A percentile compares a stretch with the other conserved stretches of the same genome.
phyloP scores from a whole-genome alignment of 371 early-diverging fungal species.

The Dichotomocladium elegans region DNA sequence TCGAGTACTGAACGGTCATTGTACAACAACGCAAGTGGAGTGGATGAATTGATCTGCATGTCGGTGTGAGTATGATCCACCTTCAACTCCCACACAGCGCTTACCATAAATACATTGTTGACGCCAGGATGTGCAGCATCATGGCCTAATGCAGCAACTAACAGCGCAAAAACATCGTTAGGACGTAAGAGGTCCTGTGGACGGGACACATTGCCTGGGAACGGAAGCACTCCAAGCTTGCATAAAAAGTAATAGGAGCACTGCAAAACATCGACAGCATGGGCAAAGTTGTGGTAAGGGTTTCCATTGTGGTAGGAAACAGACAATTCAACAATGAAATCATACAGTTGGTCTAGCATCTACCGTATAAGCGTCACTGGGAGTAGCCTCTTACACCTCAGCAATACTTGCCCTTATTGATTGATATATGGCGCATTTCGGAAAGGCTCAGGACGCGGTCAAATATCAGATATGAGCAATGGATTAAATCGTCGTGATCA shows the following conservation, averaged over 20 bases:
- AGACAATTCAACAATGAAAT: slow-evolving; percentile 57
- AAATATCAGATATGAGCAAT: slow-evolving; percentile 63
- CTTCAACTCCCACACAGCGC: not conserved
- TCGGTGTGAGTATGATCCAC: not conserved
- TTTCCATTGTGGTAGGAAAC: slow-evolving; percentile 69
- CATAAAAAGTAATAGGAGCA: slow-evolving; percentile 69
- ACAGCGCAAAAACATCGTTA: slow-evolving; percentile 64
- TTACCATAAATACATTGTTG: slow-evolving; percentile 75
- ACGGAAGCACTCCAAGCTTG: slow-evolving; percentile 48
- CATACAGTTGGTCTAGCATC: slow-evolving; percentile 51
- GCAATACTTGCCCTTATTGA: slow-evolving; percentile 47
- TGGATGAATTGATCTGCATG: slow-evolving; percentile 58
- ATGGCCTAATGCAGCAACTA: slow-evolving; percentile 78
- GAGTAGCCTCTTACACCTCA: not conserved
- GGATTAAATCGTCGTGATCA: slow-evolving; percentile 58
- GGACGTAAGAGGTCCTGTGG: slow-evolving; percentile 49
- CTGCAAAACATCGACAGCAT: slow-evolving; percentile 87
- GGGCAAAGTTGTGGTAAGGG: slow-evolving; percentile 82
- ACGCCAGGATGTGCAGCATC: slow-evolving; percentile 86
- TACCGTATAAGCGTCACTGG: too few relatives aligned
- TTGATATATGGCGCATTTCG: slow-evolving; percentile 46
- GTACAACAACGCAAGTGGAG: slow-evolving; percentile 84
- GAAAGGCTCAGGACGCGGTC: slow-evolving; percentile 56
- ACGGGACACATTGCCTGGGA: not conserved
- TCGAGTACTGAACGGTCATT: slow-evolving; percentile 92